Conservation (phyloP, 768 basidiomycete genomes). For the Rhizopogon rudus region DNA sequence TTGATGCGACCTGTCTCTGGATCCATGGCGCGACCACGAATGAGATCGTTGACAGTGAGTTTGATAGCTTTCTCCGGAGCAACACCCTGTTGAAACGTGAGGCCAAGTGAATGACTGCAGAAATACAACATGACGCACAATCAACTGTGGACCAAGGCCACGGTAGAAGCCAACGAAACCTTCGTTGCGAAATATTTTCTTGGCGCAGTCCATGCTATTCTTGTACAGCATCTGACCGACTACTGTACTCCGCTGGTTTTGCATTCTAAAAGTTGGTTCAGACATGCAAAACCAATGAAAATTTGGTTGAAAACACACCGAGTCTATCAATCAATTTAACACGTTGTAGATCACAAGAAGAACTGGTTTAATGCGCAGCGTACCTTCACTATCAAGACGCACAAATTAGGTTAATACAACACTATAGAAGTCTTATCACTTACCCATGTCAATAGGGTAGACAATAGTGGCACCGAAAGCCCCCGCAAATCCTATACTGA, state of each 20-base stretch:
- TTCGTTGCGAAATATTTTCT: constrained; percentile 92
- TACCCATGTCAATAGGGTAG: constrained; percentile 92
- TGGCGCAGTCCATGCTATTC: constrained; percentile 92
- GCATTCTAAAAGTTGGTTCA: constrained; percentile 55
- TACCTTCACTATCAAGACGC: constrained; percentile 61
- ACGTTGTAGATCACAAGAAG: neutral
- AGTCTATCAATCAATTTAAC: constrained; percentile 36
- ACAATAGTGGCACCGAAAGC: constrained; percentile 96
- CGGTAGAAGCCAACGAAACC: constrained; percentile 95
- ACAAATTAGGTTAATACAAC: constrained; percentile 6
- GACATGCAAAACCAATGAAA: constrained; percentile 1
- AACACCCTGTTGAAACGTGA: constrained; percentile 57
- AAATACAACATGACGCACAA: constrained; percentile 43
- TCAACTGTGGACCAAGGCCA: constrained; percentile 89
- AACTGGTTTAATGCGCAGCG: constrained; percentile 14
- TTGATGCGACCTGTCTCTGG: constrained; percentile 95
- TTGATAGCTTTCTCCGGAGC: constrained; percentile 99
- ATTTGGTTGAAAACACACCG: constrained; percentile 36
- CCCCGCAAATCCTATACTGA: constrained; percentile 73
- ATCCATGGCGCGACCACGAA: constrained; percentile 81
- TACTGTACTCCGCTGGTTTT: constrained; percentile 95
- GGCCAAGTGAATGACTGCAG: constrained; percentile 5
- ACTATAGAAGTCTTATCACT: constrained; percentile 25
- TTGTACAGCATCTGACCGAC: constrained; percentile 97
- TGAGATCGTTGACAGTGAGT: constrained; percentile 90